A percentile compares a stretch with the other conserved stretches of the same genome.
These are phyloP conservation scores for Aureobasidium melanogenum DNA, from an alignment of 2,329 filamentous ascomycete species.

Conservation along the genomic window DNA sequence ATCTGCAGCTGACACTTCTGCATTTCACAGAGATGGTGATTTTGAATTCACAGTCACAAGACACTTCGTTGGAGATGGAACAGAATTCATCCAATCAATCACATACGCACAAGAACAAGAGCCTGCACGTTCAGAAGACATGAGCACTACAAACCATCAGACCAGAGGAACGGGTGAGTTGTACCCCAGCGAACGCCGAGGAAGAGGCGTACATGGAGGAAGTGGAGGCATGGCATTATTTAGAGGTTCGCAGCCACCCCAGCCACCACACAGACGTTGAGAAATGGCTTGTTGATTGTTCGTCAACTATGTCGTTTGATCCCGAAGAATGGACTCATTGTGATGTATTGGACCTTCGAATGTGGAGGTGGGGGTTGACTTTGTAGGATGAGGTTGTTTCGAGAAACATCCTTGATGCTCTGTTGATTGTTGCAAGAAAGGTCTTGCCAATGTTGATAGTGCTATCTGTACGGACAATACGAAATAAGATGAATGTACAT, in stretches of 20 bases:
- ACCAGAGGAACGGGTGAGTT: not conserved
- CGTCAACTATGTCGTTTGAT: not conserved
- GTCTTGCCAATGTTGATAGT: not conserved
- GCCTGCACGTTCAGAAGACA: not conserved
- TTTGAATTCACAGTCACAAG: not conserved
- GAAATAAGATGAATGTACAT: not conserved
- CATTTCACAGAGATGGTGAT: not conserved
- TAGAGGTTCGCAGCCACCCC: not conserved
- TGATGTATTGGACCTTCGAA: not conserved
- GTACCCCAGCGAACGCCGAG: not conserved
- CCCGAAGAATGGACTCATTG: not conserved
- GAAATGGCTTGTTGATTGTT: not conserved
- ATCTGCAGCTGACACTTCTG: not conserved
- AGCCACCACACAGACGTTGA: not conserved
- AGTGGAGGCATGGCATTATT: not conserved
- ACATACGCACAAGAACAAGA: not conserved
- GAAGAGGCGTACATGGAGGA: not conserved
- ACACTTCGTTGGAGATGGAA: too few species aligned
- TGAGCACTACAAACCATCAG: not conserved
- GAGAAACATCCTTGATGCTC: not conserved
- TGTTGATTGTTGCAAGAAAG: not conserved
- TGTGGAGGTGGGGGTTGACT: not conserved
- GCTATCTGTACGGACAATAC: too few species aligned
- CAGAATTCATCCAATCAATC: not conserved
- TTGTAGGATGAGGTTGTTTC: not conserved